Percentiles rank a stretch among this genome's conserved stretches.
These are phyloP conservation scores for Malassezia arunalokei DNA, from an alignment of 1,284 basidiomycete species.

Conservation along the genomic window DNA sequence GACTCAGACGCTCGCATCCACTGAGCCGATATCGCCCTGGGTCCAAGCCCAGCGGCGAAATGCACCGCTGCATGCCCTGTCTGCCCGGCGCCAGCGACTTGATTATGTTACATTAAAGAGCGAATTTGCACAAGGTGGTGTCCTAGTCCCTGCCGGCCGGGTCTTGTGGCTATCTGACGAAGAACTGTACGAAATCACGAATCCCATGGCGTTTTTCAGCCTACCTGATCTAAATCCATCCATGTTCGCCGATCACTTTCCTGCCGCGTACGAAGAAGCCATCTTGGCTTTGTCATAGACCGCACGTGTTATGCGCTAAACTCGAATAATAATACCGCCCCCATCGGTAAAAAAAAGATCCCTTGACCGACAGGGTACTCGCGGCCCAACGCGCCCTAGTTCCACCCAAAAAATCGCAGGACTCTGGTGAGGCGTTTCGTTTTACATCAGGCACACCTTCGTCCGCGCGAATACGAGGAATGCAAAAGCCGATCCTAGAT, in stretches of 20 bases:
- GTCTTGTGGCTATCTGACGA: slow-evolving; percentile 29
- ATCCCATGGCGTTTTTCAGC: slow-evolving; percentile 38
- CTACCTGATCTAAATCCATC: slow-evolving; percentile 25
- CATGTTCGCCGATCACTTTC: slow-evolving; percentile 41
- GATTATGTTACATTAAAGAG: slow-evolving; percentile 33
- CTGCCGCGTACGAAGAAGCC: slow-evolving; percentile 40
- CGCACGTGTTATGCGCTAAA: neutral
- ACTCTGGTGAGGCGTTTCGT: no score
- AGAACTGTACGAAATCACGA: slow-evolving; percentile 28
- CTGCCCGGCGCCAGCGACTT: slow-evolving; percentile 28
- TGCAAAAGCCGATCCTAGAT: no score
- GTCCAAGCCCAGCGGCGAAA: slow-evolving; percentile 24
- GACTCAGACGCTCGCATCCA: neutral
- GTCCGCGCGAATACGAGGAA: no score
- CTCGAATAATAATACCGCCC: neutral
- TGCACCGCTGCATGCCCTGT: slow-evolving; percentile 30
- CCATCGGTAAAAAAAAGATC: neutral
- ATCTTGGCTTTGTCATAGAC: slow-evolving; percentile 16
- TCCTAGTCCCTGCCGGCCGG: slow-evolving; percentile 35
- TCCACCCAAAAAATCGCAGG: neutral
- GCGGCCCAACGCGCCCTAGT: neutral
- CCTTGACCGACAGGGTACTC: slow-evolving; percentile 2
- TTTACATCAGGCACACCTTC: no score
- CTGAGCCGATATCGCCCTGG: slow-evolving; percentile 33
- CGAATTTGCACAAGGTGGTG: slow-evolving; percentile 32